phyloP scores from a whole-genome alignment of 108 stramenopile genomes.

The Cyclostephanos tholiformis region DNA sequence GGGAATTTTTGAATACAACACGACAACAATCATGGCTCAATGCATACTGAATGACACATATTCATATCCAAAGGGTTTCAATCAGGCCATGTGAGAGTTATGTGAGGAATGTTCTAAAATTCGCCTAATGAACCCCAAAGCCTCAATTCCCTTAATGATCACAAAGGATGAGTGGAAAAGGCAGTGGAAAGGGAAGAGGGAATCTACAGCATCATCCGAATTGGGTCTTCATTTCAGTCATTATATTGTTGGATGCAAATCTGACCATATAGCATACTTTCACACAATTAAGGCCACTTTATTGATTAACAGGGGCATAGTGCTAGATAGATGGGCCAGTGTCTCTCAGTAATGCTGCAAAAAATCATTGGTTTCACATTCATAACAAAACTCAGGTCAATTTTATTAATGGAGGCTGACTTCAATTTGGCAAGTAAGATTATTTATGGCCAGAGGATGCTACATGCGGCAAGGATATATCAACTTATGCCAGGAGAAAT shows the following conservation, averaged over 20 bases:
- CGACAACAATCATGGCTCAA: too few species aligned
- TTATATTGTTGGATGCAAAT: not conserved
- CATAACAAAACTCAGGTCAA: not conserved
- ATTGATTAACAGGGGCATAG: not conserved
- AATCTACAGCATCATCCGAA: slow-evolving; percentile 8
- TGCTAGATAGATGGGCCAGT: not conserved
- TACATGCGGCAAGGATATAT: not conserved
- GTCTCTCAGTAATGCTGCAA: not conserved
- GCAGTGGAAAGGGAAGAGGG: not conserved
- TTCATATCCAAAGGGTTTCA: too few species aligned
- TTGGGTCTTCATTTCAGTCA: slow-evolving; percentile 2
- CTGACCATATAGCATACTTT: not conserved
- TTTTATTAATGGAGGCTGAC: not conserved
- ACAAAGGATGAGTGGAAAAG: not conserved
- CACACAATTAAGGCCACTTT: not conserved
- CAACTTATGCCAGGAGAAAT: not conserved
- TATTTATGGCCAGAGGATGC: not conserved
- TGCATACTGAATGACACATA: too few species aligned
- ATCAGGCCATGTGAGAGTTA: too few species aligned
- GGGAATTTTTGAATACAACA: too few species aligned
- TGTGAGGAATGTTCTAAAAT: too few species aligned
- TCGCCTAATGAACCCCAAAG: too few species aligned
- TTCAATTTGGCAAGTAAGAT: not conserved
- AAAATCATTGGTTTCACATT: not conserved
- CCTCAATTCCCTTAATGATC: not conserved